Evolutionary conservation across 768 basidiomycete genomes (phyloP).

Genomic region (Mycena filopes): DNA sequence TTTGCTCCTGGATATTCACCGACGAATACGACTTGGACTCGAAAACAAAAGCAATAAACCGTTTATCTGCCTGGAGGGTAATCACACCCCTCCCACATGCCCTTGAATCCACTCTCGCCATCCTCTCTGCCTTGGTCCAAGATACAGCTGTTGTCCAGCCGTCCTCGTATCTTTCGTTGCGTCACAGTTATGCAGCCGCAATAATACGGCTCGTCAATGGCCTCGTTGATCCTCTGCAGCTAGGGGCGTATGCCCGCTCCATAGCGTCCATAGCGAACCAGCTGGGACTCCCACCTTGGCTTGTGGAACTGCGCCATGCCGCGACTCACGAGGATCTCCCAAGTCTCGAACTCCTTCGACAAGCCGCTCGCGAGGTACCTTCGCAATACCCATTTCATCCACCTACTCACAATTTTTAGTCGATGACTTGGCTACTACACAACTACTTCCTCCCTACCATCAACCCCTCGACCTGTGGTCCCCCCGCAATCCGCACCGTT

Average conservation of each 20-base stretch:
- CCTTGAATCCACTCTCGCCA: slow-evolving; percentile 74
- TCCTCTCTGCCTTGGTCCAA: slow-evolving; percentile 68
- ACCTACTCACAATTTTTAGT: slow-evolving; percentile 58
- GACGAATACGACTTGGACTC: slow-evolving; percentile 70
- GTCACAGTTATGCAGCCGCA: slow-evolving; percentile 84
- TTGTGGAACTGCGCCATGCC: slow-evolving; percentile 94
- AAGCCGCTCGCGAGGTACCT: slow-evolving; percentile 78
- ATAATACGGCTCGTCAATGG: slow-evolving; percentile 94
- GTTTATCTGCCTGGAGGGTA: slow-evolving; percentile 83
- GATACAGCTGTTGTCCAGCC: slow-evolving; percentile 51
- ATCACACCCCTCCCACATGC: slow-evolving; percentile 83
- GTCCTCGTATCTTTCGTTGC: slow-evolving; percentile 58
- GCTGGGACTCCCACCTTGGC: slow-evolving; percentile 85
- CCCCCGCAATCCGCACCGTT: slow-evolving; percentile 47
- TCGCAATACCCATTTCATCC: too few species aligned
- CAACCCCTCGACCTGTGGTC: slow-evolving; percentile 57
- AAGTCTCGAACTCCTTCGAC: slow-evolving; percentile 79
- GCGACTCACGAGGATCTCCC: slow-evolving; percentile 97
- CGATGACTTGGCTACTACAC: slow-evolving; percentile 83
- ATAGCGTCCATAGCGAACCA: slow-evolving; percentile 90
- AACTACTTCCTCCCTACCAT: slow-evolving; percentile 88
- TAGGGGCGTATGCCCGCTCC: slow-evolving; percentile 88
- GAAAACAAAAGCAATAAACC: slow-evolving; percentile 67
- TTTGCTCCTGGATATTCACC: slow-evolving; percentile 80
- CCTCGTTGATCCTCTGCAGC: slow-evolving; percentile 93